Base-by-base conservation (phyloP, 805 yeast genomes). In the Metschnikowia baotianmanensis region DNA sequence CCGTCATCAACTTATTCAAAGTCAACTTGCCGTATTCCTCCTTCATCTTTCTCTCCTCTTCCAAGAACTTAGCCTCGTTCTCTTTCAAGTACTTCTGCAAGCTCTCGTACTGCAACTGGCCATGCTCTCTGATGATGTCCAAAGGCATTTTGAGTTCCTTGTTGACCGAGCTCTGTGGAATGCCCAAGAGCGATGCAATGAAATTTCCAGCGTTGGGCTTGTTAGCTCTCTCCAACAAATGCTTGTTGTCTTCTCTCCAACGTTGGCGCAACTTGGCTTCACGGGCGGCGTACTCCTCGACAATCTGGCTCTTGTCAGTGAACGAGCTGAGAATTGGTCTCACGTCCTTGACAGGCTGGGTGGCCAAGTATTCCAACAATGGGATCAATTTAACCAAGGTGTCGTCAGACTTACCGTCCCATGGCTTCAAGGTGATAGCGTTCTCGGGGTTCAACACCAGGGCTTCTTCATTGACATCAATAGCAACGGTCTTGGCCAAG, bases 331-430 rank as follows among this genome's bases (percentile, higher is more conserved):
- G 71, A 25, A 89, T 78, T 23, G 96, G 95, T 68, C 97, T 86
- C 40, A 93, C 93, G 64, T 93, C 99, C 62, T 78, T 78, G 55
- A 86, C 72, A 28, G 76, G 77, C 64, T 88, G 95, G 12, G 96
- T 86, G 12, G 96, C 98, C 46, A 93, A 68, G 69, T 86, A 93
- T 69, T 93, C 99, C 53, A 93, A 78, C 69, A 93, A 83, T 43
- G 98, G 97, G 58, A 93, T 88, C 67, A 90, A 69, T 55, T 75
- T 75, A 52, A 93, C 73, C 57, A 93, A 76, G 42, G 74, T 72
- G 63, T 91, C 96, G 59, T 86, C 96, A 24, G 85, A 75, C 47
- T 69, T 69, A 50, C 99, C 99, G 40, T 74, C 77, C 99, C 99
- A 93, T 47, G 84, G 80, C 50, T 80, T 73, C 63, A 88, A 67